phyloP scores from a whole-genome alignment of 306 rosid genomes.

The Dryas alaskensis region DNA sequence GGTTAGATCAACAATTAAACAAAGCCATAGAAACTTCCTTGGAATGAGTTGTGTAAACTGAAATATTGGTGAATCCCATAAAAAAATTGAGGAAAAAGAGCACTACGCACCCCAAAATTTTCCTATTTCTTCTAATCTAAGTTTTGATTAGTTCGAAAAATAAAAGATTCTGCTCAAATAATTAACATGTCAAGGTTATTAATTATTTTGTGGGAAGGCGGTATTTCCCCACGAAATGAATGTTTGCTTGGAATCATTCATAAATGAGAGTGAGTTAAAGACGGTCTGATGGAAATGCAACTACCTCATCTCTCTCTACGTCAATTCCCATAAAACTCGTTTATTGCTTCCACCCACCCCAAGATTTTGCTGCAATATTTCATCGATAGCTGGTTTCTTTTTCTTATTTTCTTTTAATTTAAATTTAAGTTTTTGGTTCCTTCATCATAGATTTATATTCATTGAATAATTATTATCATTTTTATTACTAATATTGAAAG shows the following conservation, averaged over 20 bases:
- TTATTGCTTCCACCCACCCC: constrained; percentile 68
- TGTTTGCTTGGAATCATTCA: constrained; percentile 67
- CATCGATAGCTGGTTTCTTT: constrained; percentile 15
- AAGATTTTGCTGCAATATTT: constrained; percentile 10
- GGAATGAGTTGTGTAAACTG: constrained; percentile 50
- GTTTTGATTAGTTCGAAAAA: constrained; percentile 19
- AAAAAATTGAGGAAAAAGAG: not conserved
- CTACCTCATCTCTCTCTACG: constrained; percentile 51
- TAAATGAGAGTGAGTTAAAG: constrained; percentile 53
- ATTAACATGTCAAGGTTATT: not conserved
- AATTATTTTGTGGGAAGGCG: constrained; percentile 30
- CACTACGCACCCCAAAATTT: constrained; percentile 2
- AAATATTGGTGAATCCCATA: constrained; percentile 22
- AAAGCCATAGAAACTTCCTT: constrained; percentile 47
- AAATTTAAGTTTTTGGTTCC: not conserved
- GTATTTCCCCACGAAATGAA: constrained; percentile 69
- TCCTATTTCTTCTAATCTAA: constrained; percentile 12
- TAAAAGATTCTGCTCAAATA: constrained; percentile 36
- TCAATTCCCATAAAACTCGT: constrained; percentile 33
- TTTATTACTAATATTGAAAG: constrained; percentile 1
- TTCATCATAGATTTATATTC: not conserved
- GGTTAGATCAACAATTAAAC: constrained; percentile 23
- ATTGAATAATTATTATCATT: not conserved
- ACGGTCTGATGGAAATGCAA: constrained; percentile 51
- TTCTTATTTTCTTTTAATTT: not conserved